Evolutionary conservation across 139 green algal species (phyloP).

Genomic region (Chlamydomonas applanata): DNA sequence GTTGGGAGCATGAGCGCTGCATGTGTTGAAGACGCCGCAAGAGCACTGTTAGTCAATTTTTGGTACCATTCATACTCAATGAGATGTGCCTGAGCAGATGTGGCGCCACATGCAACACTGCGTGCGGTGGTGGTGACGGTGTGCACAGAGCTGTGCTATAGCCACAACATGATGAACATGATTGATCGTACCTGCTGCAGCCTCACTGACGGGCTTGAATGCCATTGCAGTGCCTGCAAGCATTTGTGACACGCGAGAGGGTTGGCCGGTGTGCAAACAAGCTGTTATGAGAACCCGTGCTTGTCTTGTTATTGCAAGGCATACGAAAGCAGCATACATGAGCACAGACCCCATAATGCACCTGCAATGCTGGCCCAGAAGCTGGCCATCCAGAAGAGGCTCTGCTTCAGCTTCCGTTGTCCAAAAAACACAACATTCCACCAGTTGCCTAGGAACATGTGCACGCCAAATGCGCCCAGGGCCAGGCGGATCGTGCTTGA

Average conservation of each 20-base stretch:
- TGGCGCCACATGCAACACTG: no score
- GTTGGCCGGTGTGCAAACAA: no score
- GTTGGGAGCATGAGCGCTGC: constrained; percentile 25
- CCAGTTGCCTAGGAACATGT: constrained; percentile 62
- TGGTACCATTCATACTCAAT: no score
- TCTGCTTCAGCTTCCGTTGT: constrained; percentile 44
- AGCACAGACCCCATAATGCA: background rate
- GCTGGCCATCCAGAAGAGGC: constrained; percentile 57
- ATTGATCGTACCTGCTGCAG: constrained; percentile 5
- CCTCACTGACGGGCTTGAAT: constrained; percentile 18
- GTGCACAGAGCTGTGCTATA: no score
- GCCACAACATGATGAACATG: no score
- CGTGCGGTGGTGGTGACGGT: no score
- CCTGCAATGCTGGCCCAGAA: constrained; percentile 59
- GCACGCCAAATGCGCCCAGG: constrained; percentile 47
- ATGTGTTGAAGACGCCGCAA: no score
- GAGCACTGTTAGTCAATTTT: no score
- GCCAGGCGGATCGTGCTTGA: constrained; percentile 31
- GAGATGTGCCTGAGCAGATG: no score
- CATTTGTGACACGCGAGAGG: background rate
- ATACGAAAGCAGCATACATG: background rate
- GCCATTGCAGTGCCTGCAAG: background rate
- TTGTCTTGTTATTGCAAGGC: no score
- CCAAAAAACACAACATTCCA: constrained; percentile 71
- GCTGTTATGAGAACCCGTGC: no score